Evolutionary conservation across 768 basidiomycete species (phyloP).

Genomic region (Russula olivacea): DNA sequence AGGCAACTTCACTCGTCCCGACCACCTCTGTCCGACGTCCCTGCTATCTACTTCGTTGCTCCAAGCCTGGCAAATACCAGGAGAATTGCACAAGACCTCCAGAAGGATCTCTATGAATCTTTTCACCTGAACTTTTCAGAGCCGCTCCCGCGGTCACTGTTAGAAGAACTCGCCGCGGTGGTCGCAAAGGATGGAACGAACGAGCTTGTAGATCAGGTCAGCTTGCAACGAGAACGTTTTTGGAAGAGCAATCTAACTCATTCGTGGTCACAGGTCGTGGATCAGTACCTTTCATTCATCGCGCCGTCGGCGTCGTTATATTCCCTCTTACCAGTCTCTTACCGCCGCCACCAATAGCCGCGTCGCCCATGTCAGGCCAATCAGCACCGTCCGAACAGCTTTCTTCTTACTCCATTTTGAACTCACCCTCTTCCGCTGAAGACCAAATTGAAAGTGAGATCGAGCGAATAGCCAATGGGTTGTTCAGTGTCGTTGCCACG

Average conservation of each 20-base stretch:
- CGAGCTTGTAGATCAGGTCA: conserved; percentile 73
- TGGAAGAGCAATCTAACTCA: neutral
- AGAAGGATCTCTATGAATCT: conserved; percentile 83
- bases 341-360: conserved; percentile 44
- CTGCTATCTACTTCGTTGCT: conserved; percentile 93
- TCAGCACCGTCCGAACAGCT: conserved; percentile 31
- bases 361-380: conserved; percentile 34
- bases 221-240: conserved; percentile 27
- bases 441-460: conserved; percentile 90
- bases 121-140: conserved; percentile 96
- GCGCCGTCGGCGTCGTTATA: conserved; percentile 89
- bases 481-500: conserved; percentile 89
- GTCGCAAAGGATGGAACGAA: conserved; percentile 81
- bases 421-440: conserved; percentile 86
- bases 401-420: conserved; percentile 83
- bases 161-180: conserved; percentile 89
- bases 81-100: conserved; percentile 90
- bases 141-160: conserved; percentile 75
- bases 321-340: no score
- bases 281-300: conserved; percentile 96
- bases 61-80: conserved; percentile 82
- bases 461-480: conserved; percentile 84
- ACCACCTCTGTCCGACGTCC: conserved; percentile 89
- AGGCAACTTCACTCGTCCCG: conserved; percentile 84
- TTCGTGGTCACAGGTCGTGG: conserved; percentile 58